A percentile compares a stretch with the other conserved stretches of the same genome.
Conservation (phyloP, 1,284 basidiomycete species). For the Sphaerobolus stellatus region DNA sequence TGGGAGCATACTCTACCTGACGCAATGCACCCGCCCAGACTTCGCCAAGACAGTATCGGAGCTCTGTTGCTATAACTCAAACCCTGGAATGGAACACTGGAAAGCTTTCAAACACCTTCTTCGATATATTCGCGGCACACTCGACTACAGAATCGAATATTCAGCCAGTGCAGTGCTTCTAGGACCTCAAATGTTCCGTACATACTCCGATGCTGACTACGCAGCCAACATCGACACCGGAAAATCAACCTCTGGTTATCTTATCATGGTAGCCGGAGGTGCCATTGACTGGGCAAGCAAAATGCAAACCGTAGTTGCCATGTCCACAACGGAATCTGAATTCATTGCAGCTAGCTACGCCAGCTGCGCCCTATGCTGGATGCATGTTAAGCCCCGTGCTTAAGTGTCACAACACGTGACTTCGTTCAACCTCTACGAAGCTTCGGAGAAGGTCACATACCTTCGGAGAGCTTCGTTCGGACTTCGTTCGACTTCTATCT, state of each 20-base stretch:
- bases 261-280: conserved; percentile 26
- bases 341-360: conserved; percentile 42
- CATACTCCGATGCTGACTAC: conserved; percentile 28
- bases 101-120: conserved; percentile 34
- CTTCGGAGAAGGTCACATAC: no score
- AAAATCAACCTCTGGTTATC: conserved; percentile 27
- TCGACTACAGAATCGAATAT: conserved; percentile 23
- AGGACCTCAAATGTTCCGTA: neutral
- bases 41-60: conserved; percentile 33
- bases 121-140: conserved; percentile 30
- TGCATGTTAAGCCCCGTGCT: no score
- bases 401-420: no score
- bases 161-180: conserved; percentile 10
- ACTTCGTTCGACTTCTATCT: no score
- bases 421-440: no score
- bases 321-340: conserved; percentile 45
- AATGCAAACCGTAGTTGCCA: conserved; percentile 36
- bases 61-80: conserved; percentile 30
- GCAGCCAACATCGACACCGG: conserved; percentile 24
- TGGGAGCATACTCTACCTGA: conserved; percentile 36
- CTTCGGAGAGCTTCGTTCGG: no score
- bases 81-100: conserved; percentile 34
- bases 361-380: no score
- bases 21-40: conserved; percentile 35
- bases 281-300: conserved; percentile 39